Conservation (phyloP, 257 asterid species). For the Primulina huaijiensis region DNA sequence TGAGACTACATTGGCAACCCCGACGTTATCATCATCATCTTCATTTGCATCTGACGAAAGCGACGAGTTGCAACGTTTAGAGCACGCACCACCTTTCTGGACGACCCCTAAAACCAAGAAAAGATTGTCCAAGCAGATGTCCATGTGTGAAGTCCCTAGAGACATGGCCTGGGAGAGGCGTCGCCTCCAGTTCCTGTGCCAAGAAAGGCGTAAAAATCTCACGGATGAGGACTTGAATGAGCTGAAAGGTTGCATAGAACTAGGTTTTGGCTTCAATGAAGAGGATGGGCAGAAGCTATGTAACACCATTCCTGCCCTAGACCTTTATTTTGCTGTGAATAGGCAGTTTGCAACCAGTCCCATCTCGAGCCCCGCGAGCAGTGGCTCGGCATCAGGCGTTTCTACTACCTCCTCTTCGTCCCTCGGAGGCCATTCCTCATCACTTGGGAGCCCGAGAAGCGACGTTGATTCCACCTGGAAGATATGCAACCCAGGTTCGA, state of each 20-base stretch:
- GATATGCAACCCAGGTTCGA: constrained; percentile 42
- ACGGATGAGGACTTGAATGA: constrained; percentile 81
- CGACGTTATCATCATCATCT: constrained; percentile 21
- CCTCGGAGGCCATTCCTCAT: constrained; percentile 21
- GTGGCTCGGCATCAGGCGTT: too few relatives aligned
- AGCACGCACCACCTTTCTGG: constrained; percentile 76
- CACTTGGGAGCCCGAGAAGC: constrained; percentile 29
- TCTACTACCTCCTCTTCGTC: constrained; percentile 17
- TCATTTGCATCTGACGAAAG: constrained; percentile 40
- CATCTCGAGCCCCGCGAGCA: constrained; percentile 43
- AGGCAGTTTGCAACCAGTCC: constrained; percentile 53
- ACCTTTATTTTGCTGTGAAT: constrained; percentile 76
- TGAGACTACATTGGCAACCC: background rate
- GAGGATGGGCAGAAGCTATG: constrained; percentile 62
- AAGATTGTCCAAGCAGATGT: constrained; percentile 61
- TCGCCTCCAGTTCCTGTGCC: constrained; percentile 51
- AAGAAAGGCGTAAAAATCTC: constrained; percentile 44
- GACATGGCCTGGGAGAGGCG: constrained; percentile 80
- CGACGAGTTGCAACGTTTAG: constrained; percentile 65
- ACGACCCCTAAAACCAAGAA: constrained; percentile 36
- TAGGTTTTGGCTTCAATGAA: constrained; percentile 84
- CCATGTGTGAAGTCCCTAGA: constrained; percentile 72
- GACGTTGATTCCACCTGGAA: constrained; percentile 43
- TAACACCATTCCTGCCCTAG: constrained; percentile 75
- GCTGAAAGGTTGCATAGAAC: constrained; percentile 77